Base-by-base conservation (phyloP, 495 filamentous ascomycete species). In the Copromyces sp. region DNA sequence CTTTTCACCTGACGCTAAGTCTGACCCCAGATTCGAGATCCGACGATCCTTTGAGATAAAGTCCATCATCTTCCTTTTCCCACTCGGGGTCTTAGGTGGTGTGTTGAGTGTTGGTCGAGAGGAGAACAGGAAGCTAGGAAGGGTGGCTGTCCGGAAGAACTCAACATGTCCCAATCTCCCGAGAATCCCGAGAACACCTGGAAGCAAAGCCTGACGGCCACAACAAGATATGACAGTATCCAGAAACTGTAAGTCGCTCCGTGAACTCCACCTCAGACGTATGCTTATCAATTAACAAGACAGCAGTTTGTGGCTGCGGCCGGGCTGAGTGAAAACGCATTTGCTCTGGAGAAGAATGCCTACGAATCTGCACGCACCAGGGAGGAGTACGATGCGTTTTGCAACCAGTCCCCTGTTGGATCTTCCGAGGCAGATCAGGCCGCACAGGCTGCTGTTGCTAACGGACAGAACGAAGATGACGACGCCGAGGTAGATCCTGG, bases 221-320 rank as follows among this genome's bases (percentile, higher is more conserved):
- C 80, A 3, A 81, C 84, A 72, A 80, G 86, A 73, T 88, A 85
- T 77, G 85, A 87, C 3, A 86, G 83, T 59, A 87, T 88, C 20
- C 80, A 86, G 61, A 79, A 73, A 71, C 80, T 88, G 86, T 87
- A 73, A 82, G 84, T 76, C 9, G 11, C 37, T 20, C 29, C 32
- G 16, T 9, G 14, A 17, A 35, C 29, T 17, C 29, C 53, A 17
- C 29, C 29, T 35, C 29, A 65, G 14, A 65, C 53, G 29, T 35
- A 65, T 65, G 53, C 53, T 65, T 65, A 65, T 65, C 53, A 35
- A 17, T 65, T 65, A 65, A 65, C 53, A 65, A 65, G 53, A 8
- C 53, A 65, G 53, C 53, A 65, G 69, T 39, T 71, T 40, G 20
- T 68, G 4, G 68, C 72, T n/a, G 74, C 75, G 14, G 72, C 73